These are phyloP conservation scores for Plenodomus lindquistii DNA, from an alignment of 2,329 filamentous ascomycete genomes.

Conservation along the genomic window DNA sequence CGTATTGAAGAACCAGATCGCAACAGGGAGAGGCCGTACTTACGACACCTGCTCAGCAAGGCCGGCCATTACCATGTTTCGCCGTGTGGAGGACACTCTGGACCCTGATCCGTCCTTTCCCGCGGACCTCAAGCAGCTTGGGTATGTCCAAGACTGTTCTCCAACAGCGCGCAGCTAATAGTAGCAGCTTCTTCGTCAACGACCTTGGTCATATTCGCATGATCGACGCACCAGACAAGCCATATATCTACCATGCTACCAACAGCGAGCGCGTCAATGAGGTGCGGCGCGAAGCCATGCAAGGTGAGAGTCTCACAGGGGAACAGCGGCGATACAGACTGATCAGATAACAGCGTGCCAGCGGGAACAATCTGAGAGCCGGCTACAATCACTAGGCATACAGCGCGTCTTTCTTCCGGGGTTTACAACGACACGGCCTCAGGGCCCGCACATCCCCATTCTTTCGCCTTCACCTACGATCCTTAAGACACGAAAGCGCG, in stretches of 20 bases:
- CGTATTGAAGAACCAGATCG: background rate
- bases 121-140: constrained; percentile 68
- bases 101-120: constrained; percentile 69
- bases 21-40: background rate
- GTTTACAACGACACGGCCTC: constrained; percentile 45
- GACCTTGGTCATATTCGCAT: constrained; percentile 73
- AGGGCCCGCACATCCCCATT: constrained; percentile 67
- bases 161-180: background rate
- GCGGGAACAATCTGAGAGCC: constrained; percentile 62
- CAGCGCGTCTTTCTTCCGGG: constrained; percentile 65
- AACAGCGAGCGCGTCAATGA: constrained; percentile 78
- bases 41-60: background rate
- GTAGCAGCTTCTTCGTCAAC: constrained; percentile 74
- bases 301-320: constrained; percentile 56
- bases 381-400: constrained; percentile 66
- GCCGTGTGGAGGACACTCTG: constrained; percentile 68
- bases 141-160: constrained; percentile 55
- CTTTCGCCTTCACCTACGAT: constrained; percentile 59
- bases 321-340: background rate
- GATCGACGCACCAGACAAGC: constrained; percentile 67
- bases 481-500: constrained; percentile 60
- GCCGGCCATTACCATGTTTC: constrained; percentile 65
- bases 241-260: constrained; percentile 75
- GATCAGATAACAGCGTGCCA: constrained; percentile 59
- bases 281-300: constrained; percentile 69